A percentile compares a stretch with the other conserved stretches of the same genome.
Conservation (phyloP, 441 rosid species). For the Kokia cookei region DNA sequence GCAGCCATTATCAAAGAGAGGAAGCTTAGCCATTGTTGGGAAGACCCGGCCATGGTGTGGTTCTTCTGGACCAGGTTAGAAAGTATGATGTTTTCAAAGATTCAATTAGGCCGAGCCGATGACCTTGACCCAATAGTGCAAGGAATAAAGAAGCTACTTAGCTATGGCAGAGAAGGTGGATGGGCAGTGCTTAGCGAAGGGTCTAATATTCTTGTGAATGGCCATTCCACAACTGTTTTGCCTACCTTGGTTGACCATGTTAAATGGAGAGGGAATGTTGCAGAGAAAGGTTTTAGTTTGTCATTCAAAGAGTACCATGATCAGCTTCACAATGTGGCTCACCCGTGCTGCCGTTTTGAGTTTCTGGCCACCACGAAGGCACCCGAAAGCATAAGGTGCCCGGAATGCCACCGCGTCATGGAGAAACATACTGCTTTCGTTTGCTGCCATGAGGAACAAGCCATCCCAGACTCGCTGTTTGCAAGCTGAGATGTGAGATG, state of each 20-base stretch:
- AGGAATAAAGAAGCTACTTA: conserved; percentile 23
- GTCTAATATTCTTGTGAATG: conserved; percentile 19
- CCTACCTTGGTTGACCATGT: conserved; percentile 20
- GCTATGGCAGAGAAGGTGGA: conserved; percentile 23
- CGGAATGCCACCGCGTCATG: conserved; percentile 51
- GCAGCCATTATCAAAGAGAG: conserved; percentile 22
- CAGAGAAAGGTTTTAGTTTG: conserved; percentile 32
- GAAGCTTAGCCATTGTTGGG: conserved; percentile 45
- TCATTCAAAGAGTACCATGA: conserved; percentile 50
- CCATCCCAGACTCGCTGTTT: conserved; percentile 1
- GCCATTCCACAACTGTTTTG: conserved; percentile 37
- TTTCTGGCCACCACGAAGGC: conserved; percentile 39
- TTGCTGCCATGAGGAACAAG: conserved; percentile 58
- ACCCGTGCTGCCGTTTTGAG: conserved; percentile 55
- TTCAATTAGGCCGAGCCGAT: conserved; percentile 48
- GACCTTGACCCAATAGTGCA: conserved; percentile 50
- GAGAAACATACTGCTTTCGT: conserved; percentile 46
- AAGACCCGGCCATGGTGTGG: conserved; percentile 46
- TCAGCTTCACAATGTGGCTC: conserved; percentile 23
- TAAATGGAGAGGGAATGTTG: conserved; percentile 17
- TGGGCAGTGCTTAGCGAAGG: conserved; percentile 63
- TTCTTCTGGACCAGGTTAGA: conserved; percentile 63
- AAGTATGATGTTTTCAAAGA: conserved; percentile 63
- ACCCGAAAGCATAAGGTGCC: conserved; percentile 51
- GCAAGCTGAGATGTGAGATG: not conserved